Evolutionary conservation across 345 rosid genomes (phyloP), one percentile per base, ranked within the genome.

Genomic region (Theobroma cacao): DNA sequence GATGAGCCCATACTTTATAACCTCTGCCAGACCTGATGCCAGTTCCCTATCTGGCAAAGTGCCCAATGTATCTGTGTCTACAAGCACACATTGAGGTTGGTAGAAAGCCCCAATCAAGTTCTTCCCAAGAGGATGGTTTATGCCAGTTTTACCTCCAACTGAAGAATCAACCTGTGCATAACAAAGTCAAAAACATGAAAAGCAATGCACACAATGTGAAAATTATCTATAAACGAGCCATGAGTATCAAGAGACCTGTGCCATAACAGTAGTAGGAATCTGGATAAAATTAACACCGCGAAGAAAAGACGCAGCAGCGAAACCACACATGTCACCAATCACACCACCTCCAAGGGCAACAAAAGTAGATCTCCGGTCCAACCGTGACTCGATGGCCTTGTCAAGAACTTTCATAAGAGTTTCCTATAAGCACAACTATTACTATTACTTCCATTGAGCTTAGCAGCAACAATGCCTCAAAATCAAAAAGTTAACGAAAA

Each of bases 261-360:
- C 88, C 99, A 97, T 97, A 69, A 97, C 98, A 38, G 98, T 97
- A 4, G 99, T 97, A 5, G 99, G 98, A 82, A 97, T 97, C 78
- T 97, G 99, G 78, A 97, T 97, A 83, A 97, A 94, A 82, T 93
- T 94, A 82, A 97, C 99, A 78, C 99, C 99, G 20, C 99, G 98
- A 18, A 97, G 95, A 87, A 82, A 97, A 52, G 98, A 80, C 0
- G 99, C 95, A 75, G 99, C 99, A 24, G 99, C 98, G 76, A 80
- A 97, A 73, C 99, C 99, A 82, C 98, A 94, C 99, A 94, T 89
- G 78, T 96, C 99, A 31, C 98, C 99, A 4, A 96, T 90, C 38
- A 96, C 99, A 75, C 99, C 99, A 2, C 99, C 99, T 59, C 99
- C 99, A 30, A 97, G 97, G 5, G 98, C 99, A 68, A 97, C 94